phyloP scores from a whole-genome alignment of 495 filamentous ascomycete genomes.

The Cercophora sp. region DNA sequence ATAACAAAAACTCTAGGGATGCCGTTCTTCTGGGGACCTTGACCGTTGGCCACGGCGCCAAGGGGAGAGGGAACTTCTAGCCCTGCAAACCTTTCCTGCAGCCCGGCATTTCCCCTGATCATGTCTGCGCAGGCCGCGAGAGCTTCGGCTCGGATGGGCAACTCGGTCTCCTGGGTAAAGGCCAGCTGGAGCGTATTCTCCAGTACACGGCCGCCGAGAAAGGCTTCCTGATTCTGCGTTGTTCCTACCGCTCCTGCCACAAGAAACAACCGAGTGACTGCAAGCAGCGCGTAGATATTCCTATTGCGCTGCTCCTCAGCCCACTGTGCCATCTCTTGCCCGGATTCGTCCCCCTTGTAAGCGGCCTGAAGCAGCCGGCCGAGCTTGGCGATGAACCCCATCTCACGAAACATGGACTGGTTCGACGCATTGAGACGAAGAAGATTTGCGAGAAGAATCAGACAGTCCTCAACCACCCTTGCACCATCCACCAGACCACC shows the following conservation, averaged over 20 bases:
- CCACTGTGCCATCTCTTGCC: constrained; percentile 66
- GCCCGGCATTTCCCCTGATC: constrained; percentile 71
- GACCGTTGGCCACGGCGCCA: constrained; percentile 41
- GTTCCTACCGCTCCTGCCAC: constrained; percentile 75
- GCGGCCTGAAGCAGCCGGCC: constrained; percentile 64
- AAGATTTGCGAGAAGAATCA: constrained; percentile 89
- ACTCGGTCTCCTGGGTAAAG: constrained; percentile 70
- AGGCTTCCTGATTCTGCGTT: constrained; percentile 76
- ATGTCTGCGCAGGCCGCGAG: constrained; percentile 81
- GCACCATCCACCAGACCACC: constrained; percentile 80
- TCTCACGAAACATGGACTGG: constrained; percentile 91
- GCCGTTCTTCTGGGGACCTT: constrained; percentile 37
- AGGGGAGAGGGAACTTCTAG: constrained; percentile 62
- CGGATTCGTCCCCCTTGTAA: constrained; percentile 51
- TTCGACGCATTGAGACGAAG: constrained; percentile 86
- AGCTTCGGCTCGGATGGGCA: constrained; percentile 80
- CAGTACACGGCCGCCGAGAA: constrained; percentile 77
- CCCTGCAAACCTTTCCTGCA: constrained; percentile 88
- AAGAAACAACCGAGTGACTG: constrained; percentile 81
- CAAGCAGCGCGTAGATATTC: constrained; percentile 86
- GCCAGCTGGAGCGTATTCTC: constrained; percentile 77
- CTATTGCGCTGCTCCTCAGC: constrained; percentile 74
- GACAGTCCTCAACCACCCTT: constrained; percentile 88
- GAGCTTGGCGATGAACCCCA: constrained; percentile 73
- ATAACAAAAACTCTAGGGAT: constrained; percentile 77